Conservation (phyloP, 202 grass and related monocot genomes). For the Schoenoplectus tabernaemontani region DNA sequence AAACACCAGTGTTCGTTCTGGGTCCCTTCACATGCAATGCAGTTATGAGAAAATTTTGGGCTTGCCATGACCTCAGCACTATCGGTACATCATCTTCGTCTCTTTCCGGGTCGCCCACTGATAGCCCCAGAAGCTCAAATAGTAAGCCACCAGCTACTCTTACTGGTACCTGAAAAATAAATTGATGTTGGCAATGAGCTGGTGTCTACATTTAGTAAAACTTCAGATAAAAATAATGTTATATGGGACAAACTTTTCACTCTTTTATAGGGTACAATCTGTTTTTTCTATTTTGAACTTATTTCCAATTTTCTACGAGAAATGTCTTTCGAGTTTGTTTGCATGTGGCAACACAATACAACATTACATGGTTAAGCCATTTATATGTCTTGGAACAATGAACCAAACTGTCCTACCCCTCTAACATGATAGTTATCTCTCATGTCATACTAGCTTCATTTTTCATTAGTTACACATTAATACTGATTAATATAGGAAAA, state of each 20-base stretch:
- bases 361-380: not conserved
- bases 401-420: not conserved
- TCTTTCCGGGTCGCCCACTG: slow-evolving; percentile 55
- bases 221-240: not conserved
- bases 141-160: slow-evolving; percentile 69
- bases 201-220: too few relatives aligned
- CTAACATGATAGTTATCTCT: not conserved
- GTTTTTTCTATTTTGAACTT: not conserved
- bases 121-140: slow-evolving; percentile 84
- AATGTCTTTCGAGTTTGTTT: too few relatives aligned
- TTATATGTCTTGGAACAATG: not conserved
- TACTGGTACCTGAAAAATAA: slow-evolving; percentile 73
- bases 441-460: not conserved
- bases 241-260: not conserved
- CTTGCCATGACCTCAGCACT: slow-evolving; percentile 69
- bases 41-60: slow-evolving; percentile 75
- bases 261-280: not conserved
- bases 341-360: not conserved
- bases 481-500: not conserved
- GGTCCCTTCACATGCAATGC: slow-evolving; percentile 75
- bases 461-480: not conserved
- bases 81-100: slow-evolving; percentile 82
- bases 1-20: slow-evolving; percentile 47
- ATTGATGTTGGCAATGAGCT: not conserved
- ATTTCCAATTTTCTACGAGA: not conserved